These are phyloP conservation scores for Prunus mume DNA, from an alignment of 306 rosid species.

Conservation along the genomic window DNA sequence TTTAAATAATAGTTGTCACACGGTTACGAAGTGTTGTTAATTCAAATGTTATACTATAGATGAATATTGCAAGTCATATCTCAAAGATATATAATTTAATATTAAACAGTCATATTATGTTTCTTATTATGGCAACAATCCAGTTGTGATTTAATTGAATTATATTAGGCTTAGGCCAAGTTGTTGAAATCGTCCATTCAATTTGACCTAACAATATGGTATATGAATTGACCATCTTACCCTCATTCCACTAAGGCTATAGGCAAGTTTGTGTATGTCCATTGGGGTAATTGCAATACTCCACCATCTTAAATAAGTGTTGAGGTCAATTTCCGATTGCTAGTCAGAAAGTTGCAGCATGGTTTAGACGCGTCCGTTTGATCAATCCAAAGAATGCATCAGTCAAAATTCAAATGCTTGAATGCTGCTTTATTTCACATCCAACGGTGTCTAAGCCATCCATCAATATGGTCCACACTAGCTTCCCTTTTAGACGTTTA, in stretches of 20 bases:
- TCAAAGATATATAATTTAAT: no score
- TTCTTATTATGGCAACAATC: no score
- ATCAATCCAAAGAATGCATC: neutral
- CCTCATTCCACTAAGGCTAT: neutral
- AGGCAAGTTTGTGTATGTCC: neutral
- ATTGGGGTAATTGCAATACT: neutral
- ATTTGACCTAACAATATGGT: neutral
- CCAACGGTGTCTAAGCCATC: neutral
- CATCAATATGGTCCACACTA: neutral
- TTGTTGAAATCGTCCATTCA: neutral
- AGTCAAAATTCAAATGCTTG: neutral
- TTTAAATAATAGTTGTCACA: no score
- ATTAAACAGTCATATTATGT: no score
- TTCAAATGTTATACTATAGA: no score
- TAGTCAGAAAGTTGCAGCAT: neutral
- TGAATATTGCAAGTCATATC: accelerated
- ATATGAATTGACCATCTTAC: neutral
- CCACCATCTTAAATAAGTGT: neutral
- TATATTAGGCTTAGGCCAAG: neutral
- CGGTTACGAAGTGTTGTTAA: no score
- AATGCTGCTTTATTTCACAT: neutral
- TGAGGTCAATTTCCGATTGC: neutral
- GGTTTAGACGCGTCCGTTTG: neutral
- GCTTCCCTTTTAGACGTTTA: neutral
- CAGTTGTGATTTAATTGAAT: neutral